phyloP scores from a whole-genome alignment of 169 alveolate species.

The Eimeria falciformis region DNA sequence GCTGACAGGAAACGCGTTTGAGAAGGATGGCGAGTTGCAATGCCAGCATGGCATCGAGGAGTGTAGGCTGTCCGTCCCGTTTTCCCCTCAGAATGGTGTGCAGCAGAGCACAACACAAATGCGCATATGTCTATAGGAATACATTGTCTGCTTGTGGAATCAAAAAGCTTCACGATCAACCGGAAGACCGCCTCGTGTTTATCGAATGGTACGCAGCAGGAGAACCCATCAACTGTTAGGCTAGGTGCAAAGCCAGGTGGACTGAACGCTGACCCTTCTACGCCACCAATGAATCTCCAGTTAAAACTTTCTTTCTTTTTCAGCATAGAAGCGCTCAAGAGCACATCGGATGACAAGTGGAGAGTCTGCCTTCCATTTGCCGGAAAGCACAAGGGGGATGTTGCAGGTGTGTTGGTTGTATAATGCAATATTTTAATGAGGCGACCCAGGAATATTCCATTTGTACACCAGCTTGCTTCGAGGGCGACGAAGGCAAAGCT shows the following conservation, averaged over 20 bases:
- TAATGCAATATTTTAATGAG: no score
- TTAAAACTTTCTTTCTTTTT: not conserved
- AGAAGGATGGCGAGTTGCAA: not conserved
- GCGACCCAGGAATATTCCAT: no score
- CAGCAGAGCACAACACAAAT: not conserved
- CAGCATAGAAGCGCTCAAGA: slow-evolving; percentile 26
- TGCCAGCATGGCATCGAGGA: slow-evolving; percentile 64
- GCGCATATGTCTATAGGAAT: not conserved
- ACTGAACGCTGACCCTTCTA: no score
- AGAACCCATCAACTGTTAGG: no score
- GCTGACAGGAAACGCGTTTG: slow-evolving; percentile 33
- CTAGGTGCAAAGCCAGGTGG: no score
- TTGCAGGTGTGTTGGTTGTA: slow-evolving; percentile 11
- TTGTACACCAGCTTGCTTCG: slow-evolving; percentile 11
- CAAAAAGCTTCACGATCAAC: slow-evolving; percentile 27
- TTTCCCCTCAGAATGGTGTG: not conserved
- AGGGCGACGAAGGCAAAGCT: slow-evolving; percentile 44
- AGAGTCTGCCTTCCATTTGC: slow-evolving; percentile 5
- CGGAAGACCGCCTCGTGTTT: slow-evolving; percentile 31
- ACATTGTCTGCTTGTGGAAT: slow-evolving; percentile 39
- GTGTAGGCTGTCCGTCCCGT: slow-evolving; percentile 18
- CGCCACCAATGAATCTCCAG: not conserved
- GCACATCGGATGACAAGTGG: slow-evolving; percentile 44
- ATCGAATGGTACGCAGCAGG: slow-evolving; percentile 24
- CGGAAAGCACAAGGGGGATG: slow-evolving; percentile 27